These are phyloP conservation scores for Pichia membranifaciens DNA, from an alignment of 805 yeast species.

Conservation along the genomic window DNA sequence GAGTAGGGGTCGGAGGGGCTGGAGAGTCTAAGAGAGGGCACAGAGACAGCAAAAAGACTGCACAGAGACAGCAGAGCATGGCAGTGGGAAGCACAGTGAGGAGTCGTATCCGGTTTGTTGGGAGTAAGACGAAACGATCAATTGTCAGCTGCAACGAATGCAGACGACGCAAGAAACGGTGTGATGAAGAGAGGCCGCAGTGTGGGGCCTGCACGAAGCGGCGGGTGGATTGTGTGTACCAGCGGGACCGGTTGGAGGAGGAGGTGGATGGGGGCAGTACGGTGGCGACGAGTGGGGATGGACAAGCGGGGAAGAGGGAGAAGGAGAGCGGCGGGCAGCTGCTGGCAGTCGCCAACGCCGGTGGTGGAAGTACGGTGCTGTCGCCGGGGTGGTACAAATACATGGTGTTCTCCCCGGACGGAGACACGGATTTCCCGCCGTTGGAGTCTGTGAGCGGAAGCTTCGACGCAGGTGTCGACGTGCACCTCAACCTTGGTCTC, in stretches of 20 bases:
- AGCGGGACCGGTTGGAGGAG: conserved; percentile 10
- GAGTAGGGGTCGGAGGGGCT: too few species aligned
- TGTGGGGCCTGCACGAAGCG: conserved; percentile 36
- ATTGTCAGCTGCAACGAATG: conserved; percentile 26
- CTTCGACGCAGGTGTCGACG: too few species aligned
- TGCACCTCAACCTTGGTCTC: too few species aligned
- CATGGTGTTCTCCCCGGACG: background rate
- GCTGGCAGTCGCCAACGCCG: too few species aligned
- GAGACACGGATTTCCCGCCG: background rate
- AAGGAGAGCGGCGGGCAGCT: too few species aligned
- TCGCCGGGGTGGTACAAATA: background rate
- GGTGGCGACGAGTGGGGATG: background rate
- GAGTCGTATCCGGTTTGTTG: conserved; percentile 9
- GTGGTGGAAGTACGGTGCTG: too few species aligned
- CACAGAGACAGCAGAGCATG: too few species aligned
- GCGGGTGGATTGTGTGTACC: conserved; percentile 31
- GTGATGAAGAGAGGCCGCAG: conserved; percentile 38
- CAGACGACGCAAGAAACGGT: conserved; percentile 40
- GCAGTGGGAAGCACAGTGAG: background rate
- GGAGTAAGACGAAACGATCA: conserved; percentile 5
- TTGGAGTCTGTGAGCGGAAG: background rate
- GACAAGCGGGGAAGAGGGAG: too few species aligned
- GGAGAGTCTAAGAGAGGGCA: too few species aligned
- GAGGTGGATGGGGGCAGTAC: background rate
- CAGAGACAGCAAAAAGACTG: too few species aligned